Base-by-base conservation (phyloP, 108 stramenopile species). In the Skeletonema grethae region DNA sequence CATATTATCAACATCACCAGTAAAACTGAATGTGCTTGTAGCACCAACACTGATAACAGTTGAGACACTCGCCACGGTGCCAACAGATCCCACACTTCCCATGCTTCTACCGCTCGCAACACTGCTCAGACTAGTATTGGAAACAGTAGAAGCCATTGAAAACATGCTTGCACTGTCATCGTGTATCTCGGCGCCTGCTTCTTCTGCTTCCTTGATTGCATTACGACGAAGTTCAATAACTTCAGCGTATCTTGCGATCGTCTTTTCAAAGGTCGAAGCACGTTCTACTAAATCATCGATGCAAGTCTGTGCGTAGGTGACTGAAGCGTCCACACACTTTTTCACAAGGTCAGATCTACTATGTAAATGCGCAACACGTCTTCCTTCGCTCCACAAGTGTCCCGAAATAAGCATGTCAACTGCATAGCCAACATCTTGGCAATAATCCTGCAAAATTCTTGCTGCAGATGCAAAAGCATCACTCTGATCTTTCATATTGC, bases 91-190 rank as follows among this genome's bases (percentile, higher is more conserved):
- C 13, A 60, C 59, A 43, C 57, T 82, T 30, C 76, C 63, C 32
- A 69, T 32, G 16, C 77, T 76, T 16, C 64, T 63, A 7, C 69
- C 67, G 63, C 90, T 93, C 31, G 79, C 74, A 48, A 57, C 83
- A 73, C 90, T 93, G 63, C 75, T 65, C 24, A 87, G 56, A 57
- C 91, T 91, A 45, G 73, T 73, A 62, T 87, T 87, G 13, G 91
- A 88, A 2, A 78, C 63, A 31, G 65, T 79, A 46, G 90, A 90
- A 57, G 89, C 86, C 58, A 87, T 68, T 3, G 91, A 90, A 69
- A 90, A 94, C 25, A 91, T 73, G 79, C 91, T 93, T 15, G 86
- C 92, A 50, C 86, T 88, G 18, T 90, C 89, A 75, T 84, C 83
- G 9, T 31, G 75, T 22, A 71, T 45, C 28, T 24, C 75, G 13